These are phyloP conservation scores for Akanthomyces uredinophilus DNA, from an alignment of 2,329 filamentous ascomycete genomes.

Conservation along the genomic window DNA sequence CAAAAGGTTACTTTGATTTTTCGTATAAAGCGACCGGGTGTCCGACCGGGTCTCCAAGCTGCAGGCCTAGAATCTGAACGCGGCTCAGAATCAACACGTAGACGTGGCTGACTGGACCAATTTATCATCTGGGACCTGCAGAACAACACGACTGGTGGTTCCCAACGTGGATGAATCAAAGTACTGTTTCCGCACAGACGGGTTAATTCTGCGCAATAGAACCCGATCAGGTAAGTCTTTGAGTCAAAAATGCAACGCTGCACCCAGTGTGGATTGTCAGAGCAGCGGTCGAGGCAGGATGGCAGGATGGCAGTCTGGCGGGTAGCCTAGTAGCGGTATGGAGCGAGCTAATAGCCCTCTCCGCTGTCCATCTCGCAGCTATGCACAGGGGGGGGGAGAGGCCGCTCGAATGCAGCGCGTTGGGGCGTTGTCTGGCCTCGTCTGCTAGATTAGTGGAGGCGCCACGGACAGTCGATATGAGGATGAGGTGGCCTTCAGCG, in stretches of 20 bases:
- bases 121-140: not conserved
- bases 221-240: constrained; percentile 12
- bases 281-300: not conserved
- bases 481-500: not conserved
- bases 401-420: not conserved
- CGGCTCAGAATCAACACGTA: not conserved
- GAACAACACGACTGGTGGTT: not conserved
- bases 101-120: not conserved
- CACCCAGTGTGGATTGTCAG: constrained; percentile 5
- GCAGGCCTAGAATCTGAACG: not conserved
- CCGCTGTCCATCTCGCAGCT: not conserved
- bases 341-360: not conserved
- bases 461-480: not conserved
- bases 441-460: not conserved
- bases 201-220: not conserved
- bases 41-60: not conserved
- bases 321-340: not conserved
- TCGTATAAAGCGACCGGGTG: not conserved
- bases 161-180: not conserved
- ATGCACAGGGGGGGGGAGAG: not conserved
- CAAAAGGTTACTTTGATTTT: not conserved
- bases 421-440: not conserved
- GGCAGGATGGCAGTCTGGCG: not conserved
- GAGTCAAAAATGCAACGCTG: constrained; percentile 11
- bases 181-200: constrained; percentile 6